Percentiles rank a stretch among this genome's conserved stretches.
phyloP scores from a whole-genome alignment of 768 basidiomycete genomes.

The Cyclocybe aegerita region DNA sequence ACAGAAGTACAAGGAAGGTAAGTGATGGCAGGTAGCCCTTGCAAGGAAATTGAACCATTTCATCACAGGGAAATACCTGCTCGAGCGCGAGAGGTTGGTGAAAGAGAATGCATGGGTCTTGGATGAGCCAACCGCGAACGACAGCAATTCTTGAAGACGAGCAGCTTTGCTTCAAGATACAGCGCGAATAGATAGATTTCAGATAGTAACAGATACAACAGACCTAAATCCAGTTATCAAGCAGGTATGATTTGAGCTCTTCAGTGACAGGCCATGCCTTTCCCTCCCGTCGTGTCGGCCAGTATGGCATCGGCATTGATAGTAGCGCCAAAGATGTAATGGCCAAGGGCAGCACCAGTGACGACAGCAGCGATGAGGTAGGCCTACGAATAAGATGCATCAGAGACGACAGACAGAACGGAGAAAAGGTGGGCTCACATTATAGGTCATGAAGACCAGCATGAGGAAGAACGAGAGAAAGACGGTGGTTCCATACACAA shows the following conservation, averaged over 20 bases:
- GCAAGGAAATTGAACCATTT: not conserved
- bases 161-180: too few species aligned
- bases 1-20: constrained; percentile 88
- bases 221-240: not conserved
- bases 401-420: not conserved
- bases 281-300: constrained; percentile 39
- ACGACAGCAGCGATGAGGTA: constrained; percentile 86
- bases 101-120: constrained; percentile 83
- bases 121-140: constrained; percentile 31
- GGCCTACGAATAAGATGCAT: constrained; percentile 46
- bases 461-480: constrained; percentile 89
- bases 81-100: constrained; percentile 76
- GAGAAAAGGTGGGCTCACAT: constrained; percentile 41
- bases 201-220: constrained; percentile 7
- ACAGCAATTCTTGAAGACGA: not conserved
- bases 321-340: constrained; percentile 69
- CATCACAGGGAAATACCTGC: constrained; percentile 68
- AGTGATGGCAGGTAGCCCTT: constrained; percentile 12
- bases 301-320: constrained; percentile 65
- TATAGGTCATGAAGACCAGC: constrained; percentile 97
- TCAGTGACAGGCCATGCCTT: constrained; percentile 83
- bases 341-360: constrained; percentile 78
- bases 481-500: constrained; percentile 72
- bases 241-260: not conserved
- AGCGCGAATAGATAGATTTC: too few species aligned